phyloP scores from a whole-genome alignment of 495 filamentous ascomycete species.

The Staphylotrichum tortipilum region DNA sequence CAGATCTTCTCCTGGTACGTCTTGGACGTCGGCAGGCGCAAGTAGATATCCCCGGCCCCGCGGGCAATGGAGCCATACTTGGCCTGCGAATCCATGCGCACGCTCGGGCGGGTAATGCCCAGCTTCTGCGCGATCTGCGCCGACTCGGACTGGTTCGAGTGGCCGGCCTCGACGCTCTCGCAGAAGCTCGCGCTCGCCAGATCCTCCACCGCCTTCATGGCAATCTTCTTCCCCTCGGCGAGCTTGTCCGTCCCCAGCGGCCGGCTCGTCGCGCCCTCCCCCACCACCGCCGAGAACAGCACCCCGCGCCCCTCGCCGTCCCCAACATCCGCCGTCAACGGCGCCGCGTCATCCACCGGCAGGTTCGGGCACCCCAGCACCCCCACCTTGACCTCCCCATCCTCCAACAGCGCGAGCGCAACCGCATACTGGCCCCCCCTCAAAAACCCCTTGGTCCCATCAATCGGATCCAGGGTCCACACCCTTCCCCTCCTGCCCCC shows the following conservation, averaged over 20 bases:
- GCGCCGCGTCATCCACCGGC: slow-evolving; percentile 66
- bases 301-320: slow-evolving; percentile 66
- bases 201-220: slow-evolving; percentile 67
- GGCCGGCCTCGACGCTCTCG: slow-evolving; percentile 86
- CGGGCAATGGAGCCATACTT: slow-evolving; percentile 96
- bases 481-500: slow-evolving; percentile 77
- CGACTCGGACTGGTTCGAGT: slow-evolving; percentile 82
- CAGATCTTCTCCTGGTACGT: slow-evolving; percentile 98
- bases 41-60: slow-evolving; percentile 89
- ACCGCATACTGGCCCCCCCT: slow-evolving; percentile 97
- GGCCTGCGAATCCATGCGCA: slow-evolving; percentile 93
- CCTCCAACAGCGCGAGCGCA: slow-evolving; percentile 81
- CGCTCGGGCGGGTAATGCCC: slow-evolving; percentile 74
- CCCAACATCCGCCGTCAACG: slow-evolving; percentile 58
- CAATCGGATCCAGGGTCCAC: slow-evolving; percentile 96
- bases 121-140: slow-evolving; percentile 74
- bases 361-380: slow-evolving; percentile 93
- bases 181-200: slow-evolving; percentile 80
- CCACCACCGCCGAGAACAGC: slow-evolving; percentile 69
- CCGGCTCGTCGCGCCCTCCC: slow-evolving; percentile 69
- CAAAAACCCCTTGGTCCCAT: slow-evolving; percentile 95
- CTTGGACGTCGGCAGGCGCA: slow-evolving; percentile 72
- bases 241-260: slow-evolving; percentile 55
- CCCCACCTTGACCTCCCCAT: slow-evolving; percentile 91
- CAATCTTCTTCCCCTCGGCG: slow-evolving; percentile 52